These are phyloP conservation scores for Rutstroemia sydowiana DNA, from an alignment of 2,329 filamentous ascomycete species.

Conservation along the genomic window DNA sequence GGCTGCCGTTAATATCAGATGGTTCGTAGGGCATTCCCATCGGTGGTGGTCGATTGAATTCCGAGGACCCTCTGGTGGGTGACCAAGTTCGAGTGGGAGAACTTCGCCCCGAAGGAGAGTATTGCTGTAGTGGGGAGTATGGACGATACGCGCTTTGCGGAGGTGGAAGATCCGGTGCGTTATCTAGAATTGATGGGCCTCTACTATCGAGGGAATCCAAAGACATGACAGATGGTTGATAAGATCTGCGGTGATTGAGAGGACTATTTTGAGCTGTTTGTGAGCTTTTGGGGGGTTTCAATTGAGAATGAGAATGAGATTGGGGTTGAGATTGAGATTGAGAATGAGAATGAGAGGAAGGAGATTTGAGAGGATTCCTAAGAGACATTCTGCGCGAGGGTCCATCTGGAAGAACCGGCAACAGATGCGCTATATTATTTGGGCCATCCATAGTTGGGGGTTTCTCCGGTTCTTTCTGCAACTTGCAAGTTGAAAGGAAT, in stretches of 20 bases:
- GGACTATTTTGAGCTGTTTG: slow-evolving; percentile 21
- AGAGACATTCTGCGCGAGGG: slow-evolving; percentile 37
- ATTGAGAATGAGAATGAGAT: too few relatives aligned
- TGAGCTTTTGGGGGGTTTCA: slow-evolving; percentile 23
- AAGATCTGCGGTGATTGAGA: slow-evolving; percentile 35
- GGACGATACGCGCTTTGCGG: slow-evolving; percentile 57
- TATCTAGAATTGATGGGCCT: slow-evolving; percentile 45
- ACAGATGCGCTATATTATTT: slow-evolving; percentile 32
- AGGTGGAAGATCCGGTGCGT: slow-evolving; percentile 53
- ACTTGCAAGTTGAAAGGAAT: slow-evolving; percentile 25
- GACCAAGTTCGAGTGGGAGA: slow-evolving; percentile 56
- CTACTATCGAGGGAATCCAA: slow-evolving; percentile 33
- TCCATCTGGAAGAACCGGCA: slow-evolving; percentile 47
- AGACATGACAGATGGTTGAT: slow-evolving; percentile 40
- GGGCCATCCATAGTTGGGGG: slow-evolving; percentile 10
- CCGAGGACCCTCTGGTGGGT: slow-evolving; percentile 44
- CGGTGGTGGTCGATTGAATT: slow-evolving; percentile 61
- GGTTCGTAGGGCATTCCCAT: slow-evolving; percentile 74
- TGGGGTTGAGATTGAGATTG: too few relatives aligned
- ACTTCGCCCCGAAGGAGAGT: slow-evolving; percentile 39
- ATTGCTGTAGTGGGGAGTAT: slow-evolving; percentile 26
- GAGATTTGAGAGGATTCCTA: slow-evolving; percentile 13
- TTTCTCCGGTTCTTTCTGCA: slow-evolving; percentile 29
- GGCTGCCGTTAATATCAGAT: slow-evolving; percentile 79
- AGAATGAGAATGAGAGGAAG: too few relatives aligned